Evolutionary conservation across 2,329 filamentous ascomycete species (phyloP).

Genomic region (Penicillium sp.): DNA sequence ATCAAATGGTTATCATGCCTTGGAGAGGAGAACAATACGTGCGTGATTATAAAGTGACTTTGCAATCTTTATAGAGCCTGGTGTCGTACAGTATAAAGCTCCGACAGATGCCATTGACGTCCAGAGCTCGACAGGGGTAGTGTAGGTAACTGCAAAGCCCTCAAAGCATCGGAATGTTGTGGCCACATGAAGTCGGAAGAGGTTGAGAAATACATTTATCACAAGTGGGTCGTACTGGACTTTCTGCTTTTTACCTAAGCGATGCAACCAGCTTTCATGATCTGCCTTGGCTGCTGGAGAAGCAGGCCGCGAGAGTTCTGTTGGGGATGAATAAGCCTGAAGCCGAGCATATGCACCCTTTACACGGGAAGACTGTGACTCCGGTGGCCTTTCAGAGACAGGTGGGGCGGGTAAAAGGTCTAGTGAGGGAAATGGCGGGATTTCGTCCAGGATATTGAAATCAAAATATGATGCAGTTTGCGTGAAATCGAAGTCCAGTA

Average conservation of each 20-base stretch:
- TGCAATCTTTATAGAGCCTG: neutral
- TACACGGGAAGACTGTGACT: neutral
- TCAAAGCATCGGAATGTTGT: neutral
- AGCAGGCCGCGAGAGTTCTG: neutral
- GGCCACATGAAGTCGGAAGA: neutral
- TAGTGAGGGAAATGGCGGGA: neutral
- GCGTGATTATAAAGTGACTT: neutral
- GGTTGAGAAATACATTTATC: neutral
- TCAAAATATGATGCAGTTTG: neutral
- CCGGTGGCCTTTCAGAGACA: neutral
- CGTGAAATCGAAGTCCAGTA: neutral
- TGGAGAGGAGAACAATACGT: neutral
- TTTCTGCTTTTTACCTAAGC: neutral
- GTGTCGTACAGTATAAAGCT: neutral
- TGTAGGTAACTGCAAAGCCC: neutral
- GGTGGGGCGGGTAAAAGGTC: neutral
- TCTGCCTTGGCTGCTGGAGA: neutral
- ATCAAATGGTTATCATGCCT: neutral
- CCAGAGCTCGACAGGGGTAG: neutral
- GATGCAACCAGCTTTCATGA: neutral
- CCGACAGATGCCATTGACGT: neutral
- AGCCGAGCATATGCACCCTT: neutral
- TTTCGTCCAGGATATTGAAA: neutral
- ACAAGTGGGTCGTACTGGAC: neutral
- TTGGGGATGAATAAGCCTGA: neutral